Evolutionary conservation across 164 flowering plant genomes (phyloP).

Genomic region (Cinnamomum micranthum): DNA sequence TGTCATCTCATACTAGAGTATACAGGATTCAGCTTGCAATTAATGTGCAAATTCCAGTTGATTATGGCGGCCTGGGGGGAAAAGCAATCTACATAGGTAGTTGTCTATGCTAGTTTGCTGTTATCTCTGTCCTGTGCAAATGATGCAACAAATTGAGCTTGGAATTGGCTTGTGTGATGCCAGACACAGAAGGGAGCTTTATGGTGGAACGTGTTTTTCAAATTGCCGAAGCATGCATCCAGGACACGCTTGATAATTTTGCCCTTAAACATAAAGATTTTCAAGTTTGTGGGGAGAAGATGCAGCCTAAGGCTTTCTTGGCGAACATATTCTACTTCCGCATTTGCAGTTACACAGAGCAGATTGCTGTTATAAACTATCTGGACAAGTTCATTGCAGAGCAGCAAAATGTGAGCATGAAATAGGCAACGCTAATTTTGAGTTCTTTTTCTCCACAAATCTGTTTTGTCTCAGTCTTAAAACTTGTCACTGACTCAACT

Average conservation of each 20-base stretch:
- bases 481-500: neutral
- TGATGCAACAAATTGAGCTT: neutral
- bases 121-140: neutral
- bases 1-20: slow-evolving; percentile 9
- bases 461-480: neutral
- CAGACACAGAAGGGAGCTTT: slow-evolving; percentile 98
- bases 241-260: slow-evolving; percentile 44
- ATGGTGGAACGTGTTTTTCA: slow-evolving; percentile 92
- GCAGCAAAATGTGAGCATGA: slow-evolving; percentile 75
- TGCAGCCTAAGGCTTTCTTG: slow-evolving; percentile 59
- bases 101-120: neutral
- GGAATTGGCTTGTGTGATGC: slow-evolving; percentile 11
- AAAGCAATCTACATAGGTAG: slow-evolving; percentile 90
- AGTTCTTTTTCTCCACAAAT: neutral
- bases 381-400: slow-evolving; percentile 75
- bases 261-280: slow-evolving; percentile 28
- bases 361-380: slow-evolving; percentile 75
- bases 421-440: neutral
- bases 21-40: slow-evolving; percentile 93
- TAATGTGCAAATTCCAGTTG: slow-evolving; percentile 90
- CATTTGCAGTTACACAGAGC: slow-evolving; percentile 88
- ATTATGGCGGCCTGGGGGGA: slow-evolving; percentile 85
- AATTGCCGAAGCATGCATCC: slow-evolving; percentile 77
- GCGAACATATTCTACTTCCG: slow-evolving; percentile 78
- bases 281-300: slow-evolving; percentile 28